A percentile compares a stretch with the other conserved stretches of the same genome.
These are phyloP conservation scores for Sesbania bispinosa DNA, from an alignment of 306 rosid genomes.

Conservation along the genomic window DNA sequence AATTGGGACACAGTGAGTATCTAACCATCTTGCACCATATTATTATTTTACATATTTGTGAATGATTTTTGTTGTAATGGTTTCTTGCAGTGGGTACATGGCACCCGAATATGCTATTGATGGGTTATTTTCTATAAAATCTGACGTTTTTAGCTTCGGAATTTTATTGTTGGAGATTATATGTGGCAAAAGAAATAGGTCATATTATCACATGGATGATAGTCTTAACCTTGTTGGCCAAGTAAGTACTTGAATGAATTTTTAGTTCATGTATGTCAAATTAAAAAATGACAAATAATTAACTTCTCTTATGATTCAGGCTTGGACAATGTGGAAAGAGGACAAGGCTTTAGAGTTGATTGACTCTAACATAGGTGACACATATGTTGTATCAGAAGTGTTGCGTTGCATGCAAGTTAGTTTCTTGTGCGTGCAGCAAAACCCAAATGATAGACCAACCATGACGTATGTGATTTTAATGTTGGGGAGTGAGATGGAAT, in stretches of 20 bases:
- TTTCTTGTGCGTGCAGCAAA: constrained; percentile 49
- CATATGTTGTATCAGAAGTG: constrained; percentile 19
- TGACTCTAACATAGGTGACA: constrained; percentile 23
- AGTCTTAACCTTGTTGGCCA: constrained; percentile 38
- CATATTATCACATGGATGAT: constrained; percentile 25
- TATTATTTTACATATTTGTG: not conserved
- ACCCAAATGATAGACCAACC: constrained; percentile 34
- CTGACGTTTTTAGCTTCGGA: constrained; percentile 43
- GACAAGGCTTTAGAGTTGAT: constrained; percentile 38
- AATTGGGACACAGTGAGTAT: constrained; percentile 51
- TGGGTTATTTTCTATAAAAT: constrained; percentile 42
- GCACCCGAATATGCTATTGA: constrained; percentile 50
- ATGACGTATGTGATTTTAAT: constrained; percentile 39
- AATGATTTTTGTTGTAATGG: not conserved
- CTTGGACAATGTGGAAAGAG: constrained; percentile 53
- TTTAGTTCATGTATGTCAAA: not conserved
- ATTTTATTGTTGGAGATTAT: constrained; percentile 48
- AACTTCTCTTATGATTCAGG: constrained; percentile 29
- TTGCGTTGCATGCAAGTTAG: constrained; percentile 50
- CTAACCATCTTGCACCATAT: not conserved
- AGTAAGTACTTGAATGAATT: constrained; percentile 31
- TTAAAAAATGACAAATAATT: not conserved
- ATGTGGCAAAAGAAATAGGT: constrained; percentile 47
- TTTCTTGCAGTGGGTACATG: constrained; percentile 44
- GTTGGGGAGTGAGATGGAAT: constrained; percentile 36